Conservation (phyloP, 306 rosid genomes). For the Inga laurina region DNA sequence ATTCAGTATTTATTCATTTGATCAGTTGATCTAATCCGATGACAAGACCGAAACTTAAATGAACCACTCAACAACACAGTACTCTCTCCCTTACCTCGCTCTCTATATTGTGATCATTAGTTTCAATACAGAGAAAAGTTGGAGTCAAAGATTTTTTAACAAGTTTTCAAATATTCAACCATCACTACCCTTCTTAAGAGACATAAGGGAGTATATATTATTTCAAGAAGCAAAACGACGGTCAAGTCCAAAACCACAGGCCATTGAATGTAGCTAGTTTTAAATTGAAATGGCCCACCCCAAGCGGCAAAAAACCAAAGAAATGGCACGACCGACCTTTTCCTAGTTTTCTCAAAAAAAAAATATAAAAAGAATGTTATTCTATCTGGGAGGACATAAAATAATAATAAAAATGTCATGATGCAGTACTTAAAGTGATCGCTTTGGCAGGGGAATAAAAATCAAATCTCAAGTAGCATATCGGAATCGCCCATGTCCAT, state of each 20-base stretch:
- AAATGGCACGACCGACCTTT: background rate
- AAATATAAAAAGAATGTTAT: background rate
- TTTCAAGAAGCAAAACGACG: background rate
- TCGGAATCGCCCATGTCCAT: background rate
- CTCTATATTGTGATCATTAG: too few relatives aligned
- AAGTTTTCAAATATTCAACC: too few relatives aligned
- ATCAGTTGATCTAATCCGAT: too few relatives aligned
- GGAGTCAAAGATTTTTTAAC: too few relatives aligned
- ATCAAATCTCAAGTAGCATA: background rate
- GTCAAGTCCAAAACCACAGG: background rate
- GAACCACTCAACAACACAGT: too few relatives aligned
- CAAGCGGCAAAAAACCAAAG: background rate
- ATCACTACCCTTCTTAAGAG: too few relatives aligned
- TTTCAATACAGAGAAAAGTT: too few relatives aligned
- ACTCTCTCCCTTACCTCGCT: too few relatives aligned
- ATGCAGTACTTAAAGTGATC: background rate
- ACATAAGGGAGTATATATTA: too few relatives aligned
- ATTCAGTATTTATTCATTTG: too few relatives aligned
- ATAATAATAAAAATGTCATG: background rate
- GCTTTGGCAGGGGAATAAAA: background rate
- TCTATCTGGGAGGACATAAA: background rate
- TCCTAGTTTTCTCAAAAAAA: background rate
- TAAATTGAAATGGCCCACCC: background rate
- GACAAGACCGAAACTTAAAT: too few relatives aligned
- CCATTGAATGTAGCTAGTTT: background rate